A percentile compares a stretch with the other conserved stretches of the same genome.
Evolutionary conservation across 1,284 basidiomycete species (phyloP).

Genomic region (Ceratobasidium sp.): DNA sequence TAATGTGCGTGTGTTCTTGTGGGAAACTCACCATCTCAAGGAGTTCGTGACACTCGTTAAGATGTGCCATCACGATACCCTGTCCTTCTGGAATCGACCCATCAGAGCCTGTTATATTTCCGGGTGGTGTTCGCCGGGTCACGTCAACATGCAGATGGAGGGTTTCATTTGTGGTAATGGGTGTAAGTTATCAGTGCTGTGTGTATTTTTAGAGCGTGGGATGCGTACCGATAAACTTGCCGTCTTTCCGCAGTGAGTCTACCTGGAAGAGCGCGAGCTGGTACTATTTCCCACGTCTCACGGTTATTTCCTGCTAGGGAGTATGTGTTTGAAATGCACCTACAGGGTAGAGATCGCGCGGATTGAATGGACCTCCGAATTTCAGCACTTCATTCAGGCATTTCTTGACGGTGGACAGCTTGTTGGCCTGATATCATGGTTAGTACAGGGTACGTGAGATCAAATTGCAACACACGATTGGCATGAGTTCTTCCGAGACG

Average conservation of each 20-base stretch:
- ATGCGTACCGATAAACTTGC: conserved; percentile 80
- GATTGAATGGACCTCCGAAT: conserved; percentile 93
- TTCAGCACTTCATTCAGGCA: conserved; percentile 97
- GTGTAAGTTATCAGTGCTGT: conserved; percentile 36
- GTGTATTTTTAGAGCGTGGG: conserved; percentile 51
- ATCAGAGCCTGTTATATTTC: conserved; percentile 54
- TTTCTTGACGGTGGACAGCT: conserved; percentile 91
- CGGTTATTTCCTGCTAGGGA: conserved; percentile 13
- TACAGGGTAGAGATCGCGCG: conserved; percentile 95
- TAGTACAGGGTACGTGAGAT: not conserved
- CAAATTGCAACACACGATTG: conserved; percentile 68
- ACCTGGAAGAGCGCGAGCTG: conserved; percentile 96
- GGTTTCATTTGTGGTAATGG: not conserved
- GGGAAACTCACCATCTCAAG: conserved; percentile 77
- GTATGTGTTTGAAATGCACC: conserved; percentile 47
- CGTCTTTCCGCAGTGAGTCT: conserved; percentile 90
- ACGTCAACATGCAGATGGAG: conserved; percentile 11
- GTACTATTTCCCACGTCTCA: conserved; percentile 62
- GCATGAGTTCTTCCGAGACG: conserved; percentile 98
- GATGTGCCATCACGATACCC: conserved; percentile 93
- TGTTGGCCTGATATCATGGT: conserved; percentile 72
- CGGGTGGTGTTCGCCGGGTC: conserved; percentile 45
- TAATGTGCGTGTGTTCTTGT: conserved; percentile 6
- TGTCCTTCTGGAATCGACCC: conserved; percentile 93
- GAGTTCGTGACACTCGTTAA: conserved; percentile 96